phyloP scores from a whole-genome alignment of 2,329 filamentous ascomycete genomes.

The Rhynchosporium graminicola region DNA sequence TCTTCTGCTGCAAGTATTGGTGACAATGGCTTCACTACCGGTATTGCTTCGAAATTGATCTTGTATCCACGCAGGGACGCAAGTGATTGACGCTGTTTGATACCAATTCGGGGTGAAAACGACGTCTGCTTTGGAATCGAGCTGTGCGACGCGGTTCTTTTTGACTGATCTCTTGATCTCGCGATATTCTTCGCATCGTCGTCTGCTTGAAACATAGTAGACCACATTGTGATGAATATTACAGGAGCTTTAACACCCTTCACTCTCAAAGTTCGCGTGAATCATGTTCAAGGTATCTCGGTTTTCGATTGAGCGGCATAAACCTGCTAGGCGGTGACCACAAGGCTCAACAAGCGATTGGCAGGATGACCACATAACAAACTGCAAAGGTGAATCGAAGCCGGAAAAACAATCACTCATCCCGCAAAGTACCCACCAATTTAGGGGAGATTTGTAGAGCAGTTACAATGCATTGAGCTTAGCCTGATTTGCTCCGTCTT shows the following conservation, averaged over 20 bases:
- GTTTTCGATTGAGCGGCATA: neutral
- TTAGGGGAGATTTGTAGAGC: neutral
- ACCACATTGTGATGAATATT: neutral
- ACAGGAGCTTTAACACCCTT: neutral
- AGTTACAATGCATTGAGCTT: neutral
- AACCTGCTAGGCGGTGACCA: neutral
- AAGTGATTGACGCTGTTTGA: neutral
- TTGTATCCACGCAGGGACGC: neutral
- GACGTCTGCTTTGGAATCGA: neutral
- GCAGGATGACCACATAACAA: neutral
- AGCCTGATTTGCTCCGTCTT: constrained; percentile 20
- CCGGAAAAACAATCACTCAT: neutral
- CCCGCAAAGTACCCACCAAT: neutral
- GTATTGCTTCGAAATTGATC: neutral
- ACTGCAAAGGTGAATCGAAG: neutral
- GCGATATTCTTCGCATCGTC: neutral
- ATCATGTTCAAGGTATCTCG: neutral
- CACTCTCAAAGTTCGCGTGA: neutral
- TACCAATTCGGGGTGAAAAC: neutral
- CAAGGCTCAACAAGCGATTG: neutral
- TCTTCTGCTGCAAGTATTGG: neutral
- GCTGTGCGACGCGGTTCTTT: neutral
- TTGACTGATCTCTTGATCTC: neutral
- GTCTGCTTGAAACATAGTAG: neutral
- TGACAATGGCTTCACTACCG: neutral